Evolutionary conservation across 2,329 filamentous ascomycete species (phyloP).

Genomic region (Paramyrothecium sp.): DNA sequence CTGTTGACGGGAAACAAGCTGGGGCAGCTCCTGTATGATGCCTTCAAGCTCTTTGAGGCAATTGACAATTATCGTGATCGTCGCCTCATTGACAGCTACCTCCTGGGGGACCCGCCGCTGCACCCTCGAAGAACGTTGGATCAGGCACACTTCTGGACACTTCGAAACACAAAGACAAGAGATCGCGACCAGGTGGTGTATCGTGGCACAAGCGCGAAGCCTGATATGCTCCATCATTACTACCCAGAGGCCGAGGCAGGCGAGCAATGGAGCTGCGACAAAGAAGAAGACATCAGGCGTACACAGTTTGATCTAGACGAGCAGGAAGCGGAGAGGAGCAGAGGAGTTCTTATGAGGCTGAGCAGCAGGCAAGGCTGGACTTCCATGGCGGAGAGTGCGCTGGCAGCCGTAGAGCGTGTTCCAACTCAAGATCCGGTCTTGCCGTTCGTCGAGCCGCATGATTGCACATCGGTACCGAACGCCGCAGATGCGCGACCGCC

Average conservation of each 20-base stretch:
- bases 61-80: constrained; percentile 4
- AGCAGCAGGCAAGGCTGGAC: background rate
- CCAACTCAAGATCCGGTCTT: background rate
- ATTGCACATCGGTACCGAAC: background rate
- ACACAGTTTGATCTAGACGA: background rate
- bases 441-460: background rate
- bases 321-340: background rate
- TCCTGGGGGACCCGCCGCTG: background rate
- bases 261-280: background rate
- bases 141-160: constrained; percentile 2
- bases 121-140: constrained; percentile 2
- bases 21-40: constrained; percentile 1
- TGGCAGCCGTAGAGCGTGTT: background rate
- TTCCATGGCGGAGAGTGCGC: background rate
- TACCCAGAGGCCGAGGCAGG: background rate
- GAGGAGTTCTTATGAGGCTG: background rate
- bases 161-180: constrained; percentile 1
- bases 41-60: constrained; percentile 1
- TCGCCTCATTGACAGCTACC: constrained; percentile 4
- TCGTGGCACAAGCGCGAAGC: background rate
- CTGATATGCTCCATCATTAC: background rate
- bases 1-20: background rate
- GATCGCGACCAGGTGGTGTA: constrained; percentile 5
- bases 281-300: background rate
- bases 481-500: background rate